Evolutionary conservation across 73 alveolate species (phyloP).

Genomic region (Tetrahymena borealis): DNA sequence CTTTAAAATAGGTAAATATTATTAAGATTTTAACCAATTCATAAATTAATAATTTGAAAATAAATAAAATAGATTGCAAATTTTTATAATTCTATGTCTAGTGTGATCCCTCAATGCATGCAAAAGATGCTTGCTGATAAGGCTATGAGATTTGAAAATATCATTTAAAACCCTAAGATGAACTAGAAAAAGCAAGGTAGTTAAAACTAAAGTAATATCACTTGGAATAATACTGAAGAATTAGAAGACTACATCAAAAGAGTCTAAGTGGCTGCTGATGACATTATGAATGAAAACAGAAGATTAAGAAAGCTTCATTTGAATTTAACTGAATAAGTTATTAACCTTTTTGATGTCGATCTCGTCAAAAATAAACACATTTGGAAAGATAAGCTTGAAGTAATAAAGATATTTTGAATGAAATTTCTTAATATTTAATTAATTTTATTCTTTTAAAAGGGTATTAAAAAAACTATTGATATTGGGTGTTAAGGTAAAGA

Average conservation of each 20-base stretch:
- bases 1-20: constrained; percentile 70
- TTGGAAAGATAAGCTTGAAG: constrained; percentile 91
- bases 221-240: constrained; percentile 82
- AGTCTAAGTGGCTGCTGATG: constrained; percentile 91
- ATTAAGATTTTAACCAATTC: not conserved
- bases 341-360: constrained; percentile 77
- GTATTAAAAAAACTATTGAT: constrained; percentile 63
- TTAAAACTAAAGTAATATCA: constrained; percentile 64
- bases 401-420: constrained; percentile 27
- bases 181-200: not conserved
- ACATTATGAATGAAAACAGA: constrained; percentile 86
- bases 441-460: not conserved
- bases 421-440: not conserved
- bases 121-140: constrained; percentile 88
- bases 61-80: constrained; percentile 58
- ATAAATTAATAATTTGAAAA: not conserved
- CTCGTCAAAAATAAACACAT: constrained; percentile 76
- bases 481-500: constrained; percentile 60
- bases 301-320: constrained; percentile 89
- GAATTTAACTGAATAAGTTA: constrained; percentile 68
- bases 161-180: constrained; percentile 61
- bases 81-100: constrained; percentile 91
- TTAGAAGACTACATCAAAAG: constrained; percentile 82
- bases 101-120: constrained; percentile 92
- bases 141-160: constrained; percentile 88